These are phyloP conservation scores for Leishmania guyanensis DNA, from an alignment of 208 protist genomes.

Conservation along the genomic window DNA sequence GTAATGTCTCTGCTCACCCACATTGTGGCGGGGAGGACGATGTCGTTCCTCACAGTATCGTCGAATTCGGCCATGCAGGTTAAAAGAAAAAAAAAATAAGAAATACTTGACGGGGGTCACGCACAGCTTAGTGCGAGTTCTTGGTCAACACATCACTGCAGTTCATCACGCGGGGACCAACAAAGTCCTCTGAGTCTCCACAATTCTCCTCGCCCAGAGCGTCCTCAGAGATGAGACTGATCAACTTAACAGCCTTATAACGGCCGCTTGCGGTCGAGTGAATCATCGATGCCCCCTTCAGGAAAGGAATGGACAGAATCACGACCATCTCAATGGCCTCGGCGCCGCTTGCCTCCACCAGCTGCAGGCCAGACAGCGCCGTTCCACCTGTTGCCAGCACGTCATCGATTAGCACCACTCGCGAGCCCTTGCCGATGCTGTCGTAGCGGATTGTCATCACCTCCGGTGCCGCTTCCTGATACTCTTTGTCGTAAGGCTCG, in stretches of 20 bases:
- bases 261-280: conserved; percentile 58
- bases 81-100: background rate
- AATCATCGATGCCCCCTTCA: conserved; percentile 75
- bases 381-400: conserved; percentile 92
- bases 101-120: background rate
- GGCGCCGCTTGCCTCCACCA: conserved; percentile 80
- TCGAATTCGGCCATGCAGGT: background rate
- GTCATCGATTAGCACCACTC: conserved; percentile 93
- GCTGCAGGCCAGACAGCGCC: conserved; percentile 86
- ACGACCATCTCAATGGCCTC: conserved; percentile 69
- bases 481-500: conserved; percentile 90
- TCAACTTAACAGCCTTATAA: conserved; percentile 75
- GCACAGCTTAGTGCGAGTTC: background rate
- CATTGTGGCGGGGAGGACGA: background rate
- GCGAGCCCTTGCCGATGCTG: conserved; percentile 65
- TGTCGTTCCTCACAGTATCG: background rate
- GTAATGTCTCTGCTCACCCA: background rate
- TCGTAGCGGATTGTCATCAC: conserved; percentile 86
- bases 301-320: conserved; percentile 59
- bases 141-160: conserved; percentile 46
- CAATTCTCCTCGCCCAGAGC: conserved; percentile 75
- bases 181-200: conserved; percentile 68
- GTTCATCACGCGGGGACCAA: conserved; percentile 67
- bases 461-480: conserved; percentile 79
- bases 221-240: conserved; percentile 65